These are phyloP conservation scores for Pichia thaimueangensis DNA, from an alignment of 805 yeast species.

Conservation along the genomic window DNA sequence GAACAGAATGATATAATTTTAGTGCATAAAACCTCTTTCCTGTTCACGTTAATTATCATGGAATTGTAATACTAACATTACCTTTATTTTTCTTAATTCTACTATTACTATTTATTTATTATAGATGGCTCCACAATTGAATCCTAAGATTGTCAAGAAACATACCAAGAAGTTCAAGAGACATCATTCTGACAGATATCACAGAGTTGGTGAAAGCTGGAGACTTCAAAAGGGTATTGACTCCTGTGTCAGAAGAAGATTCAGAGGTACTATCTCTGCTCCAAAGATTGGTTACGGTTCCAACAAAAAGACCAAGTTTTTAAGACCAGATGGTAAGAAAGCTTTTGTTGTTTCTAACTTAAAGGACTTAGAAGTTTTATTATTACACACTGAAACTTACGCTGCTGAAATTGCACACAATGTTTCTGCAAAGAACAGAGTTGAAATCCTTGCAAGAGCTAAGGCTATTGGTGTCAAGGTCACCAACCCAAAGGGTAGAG, in stretches of 20 bases:
- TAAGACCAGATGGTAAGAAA: conserved; percentile 98
- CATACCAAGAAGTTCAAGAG: conserved; percentile 98
- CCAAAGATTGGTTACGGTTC: conserved; percentile 99
- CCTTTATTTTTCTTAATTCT: neutral
- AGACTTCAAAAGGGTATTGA: conserved; percentile 99
- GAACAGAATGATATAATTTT: too few species aligned
- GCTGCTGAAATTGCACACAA: conserved; percentile 99
- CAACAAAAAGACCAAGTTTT: conserved; percentile 95
- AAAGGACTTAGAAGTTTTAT: conserved; percentile 88
- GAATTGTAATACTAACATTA: conserved; percentile 1
- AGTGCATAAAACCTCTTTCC: too few species aligned
- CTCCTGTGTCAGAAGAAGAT: conserved; percentile 99
- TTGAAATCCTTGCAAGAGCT: conserved; percentile 91
- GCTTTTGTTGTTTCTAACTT: conserved; percentile 88
- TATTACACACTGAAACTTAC: conserved; percentile 95
- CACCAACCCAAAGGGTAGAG: conserved; percentile 99
- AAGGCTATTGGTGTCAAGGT: conserved; percentile 97
- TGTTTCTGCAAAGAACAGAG: conserved; percentile 98
- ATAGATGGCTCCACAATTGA: conserved; percentile 92
- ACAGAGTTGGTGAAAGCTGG: conserved; percentile 98
- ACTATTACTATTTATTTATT: neutral
- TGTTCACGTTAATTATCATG: too few species aligned
- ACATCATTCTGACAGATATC: conserved; percentile 99
- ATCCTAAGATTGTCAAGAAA: conserved; percentile 99
- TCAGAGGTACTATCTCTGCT: conserved; percentile 98